phyloP scores from a whole-genome alignment of 164 flowering plant species.

The Houttuynia cordata region DNA sequence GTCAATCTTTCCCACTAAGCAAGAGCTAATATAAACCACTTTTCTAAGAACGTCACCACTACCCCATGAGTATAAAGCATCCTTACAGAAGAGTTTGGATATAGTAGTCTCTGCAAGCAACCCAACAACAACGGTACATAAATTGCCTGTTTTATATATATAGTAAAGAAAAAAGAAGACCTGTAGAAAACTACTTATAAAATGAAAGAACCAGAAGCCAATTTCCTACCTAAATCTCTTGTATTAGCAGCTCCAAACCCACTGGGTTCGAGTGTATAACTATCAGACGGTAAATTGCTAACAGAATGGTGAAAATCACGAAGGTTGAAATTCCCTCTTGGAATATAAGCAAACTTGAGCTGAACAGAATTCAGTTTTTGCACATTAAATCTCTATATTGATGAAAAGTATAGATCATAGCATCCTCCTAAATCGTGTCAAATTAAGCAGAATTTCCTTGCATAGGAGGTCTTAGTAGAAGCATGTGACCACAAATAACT shows the following conservation, averaged over 20 bases:
- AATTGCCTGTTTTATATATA: neutral
- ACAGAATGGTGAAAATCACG: constrained; percentile 85
- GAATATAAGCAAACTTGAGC: constrained; percentile 63
- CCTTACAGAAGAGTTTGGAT: constrained; percentile 34
- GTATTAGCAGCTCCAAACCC: constrained; percentile 15
- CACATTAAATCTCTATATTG: neutral
- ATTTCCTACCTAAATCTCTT: constrained; percentile 15
- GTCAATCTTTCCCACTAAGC: constrained; percentile 25
- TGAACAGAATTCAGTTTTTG: constrained; percentile 10
- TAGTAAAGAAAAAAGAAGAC: neutral
- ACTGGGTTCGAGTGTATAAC: constrained; percentile 28
- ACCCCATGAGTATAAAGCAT: constrained; percentile 56
- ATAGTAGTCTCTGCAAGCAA: constrained; percentile 34
- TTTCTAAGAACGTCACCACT: constrained; percentile 44
- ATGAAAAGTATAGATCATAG: neutral
- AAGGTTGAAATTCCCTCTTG: constrained; percentile 45
- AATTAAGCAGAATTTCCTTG: neutral
- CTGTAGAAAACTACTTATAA: too few species aligned
- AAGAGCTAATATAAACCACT: constrained; percentile 42
- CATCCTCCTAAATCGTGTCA: neutral
- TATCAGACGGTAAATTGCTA: constrained; percentile 51
- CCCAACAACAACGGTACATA: neutral
- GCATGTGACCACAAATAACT: neutral
- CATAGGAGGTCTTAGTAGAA: neutral
- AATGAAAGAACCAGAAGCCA: neutral